phyloP scores from a whole-genome alignment of 805 yeast genomes.

The Teunomyces lycoperdinae region DNA sequence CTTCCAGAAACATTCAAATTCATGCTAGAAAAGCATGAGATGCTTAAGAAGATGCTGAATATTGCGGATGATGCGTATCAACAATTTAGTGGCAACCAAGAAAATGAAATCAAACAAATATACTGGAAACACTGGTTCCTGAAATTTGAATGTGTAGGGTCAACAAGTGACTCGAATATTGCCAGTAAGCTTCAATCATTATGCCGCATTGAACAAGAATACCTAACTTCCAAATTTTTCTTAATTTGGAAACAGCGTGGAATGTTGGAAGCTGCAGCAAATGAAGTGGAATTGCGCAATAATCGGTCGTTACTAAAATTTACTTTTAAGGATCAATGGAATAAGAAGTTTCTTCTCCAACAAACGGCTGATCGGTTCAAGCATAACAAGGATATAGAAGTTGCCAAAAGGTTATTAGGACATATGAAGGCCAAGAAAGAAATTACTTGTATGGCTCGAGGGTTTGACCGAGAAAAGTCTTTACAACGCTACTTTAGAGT shows the following conservation, averaged over 20 bases:
- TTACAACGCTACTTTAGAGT: conserved; percentile 4
- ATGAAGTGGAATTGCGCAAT: conserved; percentile 5
- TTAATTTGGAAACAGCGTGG: conserved; percentile 12
- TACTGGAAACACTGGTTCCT: conserved; percentile 10
- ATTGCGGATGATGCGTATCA: not conserved
- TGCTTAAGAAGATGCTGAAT: not conserved
- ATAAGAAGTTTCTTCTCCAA: conserved; percentile 6
- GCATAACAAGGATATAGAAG: not conserved
- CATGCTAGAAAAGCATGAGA: not conserved
- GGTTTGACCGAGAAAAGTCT: not conserved
- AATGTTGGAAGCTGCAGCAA: not conserved
- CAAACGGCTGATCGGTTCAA: conserved; percentile 1
- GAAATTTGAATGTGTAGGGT: not conserved
- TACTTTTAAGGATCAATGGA: conserved; percentile 15
- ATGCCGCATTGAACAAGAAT: conserved; percentile 12
- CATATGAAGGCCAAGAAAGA: conserved; percentile 13
- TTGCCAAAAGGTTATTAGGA: conserved; percentile 6
- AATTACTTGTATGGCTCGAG: conserved; percentile 11
- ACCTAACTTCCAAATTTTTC: conserved; percentile 13
- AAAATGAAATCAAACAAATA: not conserved
- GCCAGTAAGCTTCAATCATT: conserved; percentile 13
- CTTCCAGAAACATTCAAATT: not conserved
- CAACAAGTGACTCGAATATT: not conserved
- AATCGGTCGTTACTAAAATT: conserved; percentile 7
- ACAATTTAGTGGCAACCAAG: not conserved